phyloP scores from a whole-genome alignment of 306 rosid species.

The Acacia confusa region DNA sequence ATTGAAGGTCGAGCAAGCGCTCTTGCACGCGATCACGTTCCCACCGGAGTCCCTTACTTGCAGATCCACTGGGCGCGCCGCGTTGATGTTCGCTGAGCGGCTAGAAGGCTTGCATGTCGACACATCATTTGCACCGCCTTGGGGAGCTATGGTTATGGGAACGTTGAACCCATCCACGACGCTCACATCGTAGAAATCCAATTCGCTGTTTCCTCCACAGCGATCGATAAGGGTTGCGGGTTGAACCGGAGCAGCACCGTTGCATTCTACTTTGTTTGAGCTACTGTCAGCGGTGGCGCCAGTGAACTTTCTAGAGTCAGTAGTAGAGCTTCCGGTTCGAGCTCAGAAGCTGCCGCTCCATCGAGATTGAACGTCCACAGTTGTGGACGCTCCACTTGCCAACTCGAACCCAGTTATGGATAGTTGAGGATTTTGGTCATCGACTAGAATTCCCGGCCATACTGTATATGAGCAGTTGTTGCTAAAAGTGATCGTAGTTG shows the following conservation, averaged over 20 bases:
- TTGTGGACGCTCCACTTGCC: constrained; percentile 14
- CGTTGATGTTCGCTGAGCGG: not conserved
- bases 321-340: constrained; percentile 47
- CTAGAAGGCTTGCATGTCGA: not conserved
- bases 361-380: constrained; percentile 38
- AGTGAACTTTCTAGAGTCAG: constrained; percentile 33
- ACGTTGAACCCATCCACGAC: constrained; percentile 45
- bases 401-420: constrained; percentile 56
- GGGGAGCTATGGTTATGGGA: constrained; percentile 32
- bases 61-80: not conserved
- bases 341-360: constrained; percentile 75
- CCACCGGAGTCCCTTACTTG: constrained; percentile 22
- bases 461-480: constrained; percentile 50
- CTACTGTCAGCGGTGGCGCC: constrained; percentile 67
- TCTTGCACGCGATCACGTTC: constrained; percentile 39
- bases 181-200: constrained; percentile 67
- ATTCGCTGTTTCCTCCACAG: constrained; percentile 42
- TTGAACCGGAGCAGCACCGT: constrained; percentile 57
- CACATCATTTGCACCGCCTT: not conserved
- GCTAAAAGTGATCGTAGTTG: constrained; percentile 45
- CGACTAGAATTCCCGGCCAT: constrained; percentile 78
- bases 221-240: constrained; percentile 53
- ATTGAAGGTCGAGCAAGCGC: constrained; percentile 51
- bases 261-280: constrained; percentile 55
- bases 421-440: constrained; percentile 44